These are phyloP conservation scores for Powellomyces hirtus DNA, from an alignment of 192 early-diverging fungal genomes.

Conservation along the genomic window DNA sequence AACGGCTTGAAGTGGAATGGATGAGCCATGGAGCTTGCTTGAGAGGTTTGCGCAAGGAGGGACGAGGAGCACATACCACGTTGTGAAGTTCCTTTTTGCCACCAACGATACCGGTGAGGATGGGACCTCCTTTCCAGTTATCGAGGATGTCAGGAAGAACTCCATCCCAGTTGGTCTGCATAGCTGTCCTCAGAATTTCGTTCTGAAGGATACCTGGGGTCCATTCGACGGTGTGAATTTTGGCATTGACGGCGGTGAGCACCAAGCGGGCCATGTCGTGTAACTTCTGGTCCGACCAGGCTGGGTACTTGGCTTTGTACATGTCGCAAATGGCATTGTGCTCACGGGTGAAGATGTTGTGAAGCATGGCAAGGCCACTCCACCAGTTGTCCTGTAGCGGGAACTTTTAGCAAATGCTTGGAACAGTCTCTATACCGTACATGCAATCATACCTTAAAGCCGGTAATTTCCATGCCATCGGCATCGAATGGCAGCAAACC, in stretches of 20 bases:
- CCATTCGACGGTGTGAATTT: slow-evolving; percentile 43
- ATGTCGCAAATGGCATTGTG: slow-evolving; percentile 37
- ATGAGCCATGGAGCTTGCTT: background rate
- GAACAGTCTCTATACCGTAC: too few species aligned
- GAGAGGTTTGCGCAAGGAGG: too few species aligned
- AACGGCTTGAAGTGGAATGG: slow-evolving; percentile 9
- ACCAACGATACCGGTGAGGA: slow-evolving; percentile 21
- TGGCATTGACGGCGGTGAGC: slow-evolving; percentile 29
- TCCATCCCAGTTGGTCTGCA: slow-evolving; percentile 35
- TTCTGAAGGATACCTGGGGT: slow-evolving; percentile 34
- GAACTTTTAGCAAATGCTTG: too few species aligned
- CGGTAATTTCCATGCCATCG: slow-evolving; percentile 30
- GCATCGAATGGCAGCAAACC: slow-evolving; percentile 11
- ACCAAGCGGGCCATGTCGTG: slow-evolving; percentile 32
- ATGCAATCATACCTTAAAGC: too few species aligned
- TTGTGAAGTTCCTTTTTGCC: too few species aligned
- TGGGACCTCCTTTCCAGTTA: slow-evolving; percentile 8
- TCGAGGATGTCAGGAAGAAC: background rate
- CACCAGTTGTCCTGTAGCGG: slow-evolving; percentile 40
- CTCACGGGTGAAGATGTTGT: slow-evolving; percentile 30
- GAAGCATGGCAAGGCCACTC: slow-evolving; percentile 28
- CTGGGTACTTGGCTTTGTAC: slow-evolving; percentile 25
- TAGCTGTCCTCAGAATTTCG: slow-evolving; percentile 18
- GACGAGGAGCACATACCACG: too few species aligned
- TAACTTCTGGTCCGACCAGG: slow-evolving; percentile 33